Conservation (phyloP, 495 filamentous ascomycete species). For the Schizothecium vesticola region DNA sequence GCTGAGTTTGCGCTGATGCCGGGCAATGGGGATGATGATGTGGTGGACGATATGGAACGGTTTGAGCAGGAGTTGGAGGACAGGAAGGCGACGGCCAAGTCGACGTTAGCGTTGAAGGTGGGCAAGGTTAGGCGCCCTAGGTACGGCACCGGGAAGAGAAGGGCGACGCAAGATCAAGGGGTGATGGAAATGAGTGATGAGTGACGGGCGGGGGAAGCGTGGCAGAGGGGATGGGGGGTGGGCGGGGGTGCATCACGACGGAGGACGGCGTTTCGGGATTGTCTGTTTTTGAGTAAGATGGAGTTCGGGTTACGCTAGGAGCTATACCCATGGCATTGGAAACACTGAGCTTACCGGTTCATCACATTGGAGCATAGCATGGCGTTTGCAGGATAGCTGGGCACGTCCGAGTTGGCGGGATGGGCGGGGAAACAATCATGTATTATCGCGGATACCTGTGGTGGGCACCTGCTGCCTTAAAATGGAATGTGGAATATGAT, state of each 20-base stretch:
- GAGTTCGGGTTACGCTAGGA: neutral
- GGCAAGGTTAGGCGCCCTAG: constrained; percentile 5
- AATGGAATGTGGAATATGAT: neutral
- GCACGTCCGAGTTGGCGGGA: neutral
- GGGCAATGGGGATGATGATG: constrained; percentile 14
- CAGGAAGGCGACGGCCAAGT: constrained; percentile 23
- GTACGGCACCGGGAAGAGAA: constrained; percentile 21
- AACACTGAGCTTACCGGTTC: neutral
- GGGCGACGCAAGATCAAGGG: constrained; percentile 5
- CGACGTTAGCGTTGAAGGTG: constrained; percentile 15
- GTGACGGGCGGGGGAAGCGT: neutral
- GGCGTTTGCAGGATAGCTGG: neutral
- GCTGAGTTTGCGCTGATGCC: constrained; percentile 20
- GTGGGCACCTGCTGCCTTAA: neutral
- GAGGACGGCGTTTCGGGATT: neutral
- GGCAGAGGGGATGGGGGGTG: neutral
- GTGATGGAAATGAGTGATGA: constrained; percentile 23
- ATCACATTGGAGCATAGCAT: neutral
- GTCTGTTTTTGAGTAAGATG: neutral
- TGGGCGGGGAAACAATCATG: neutral
- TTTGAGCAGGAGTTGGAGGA: constrained; percentile 30
- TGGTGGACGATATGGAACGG: constrained; percentile 29
- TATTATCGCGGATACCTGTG: neutral
- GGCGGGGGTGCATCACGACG: neutral
- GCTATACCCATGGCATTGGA: neutral